Evolutionary conservation across 148 eudicot species (phyloP), one percentile per base, ranked within the genome.

Genomic region (Suaeda aralocaspica): DNA sequence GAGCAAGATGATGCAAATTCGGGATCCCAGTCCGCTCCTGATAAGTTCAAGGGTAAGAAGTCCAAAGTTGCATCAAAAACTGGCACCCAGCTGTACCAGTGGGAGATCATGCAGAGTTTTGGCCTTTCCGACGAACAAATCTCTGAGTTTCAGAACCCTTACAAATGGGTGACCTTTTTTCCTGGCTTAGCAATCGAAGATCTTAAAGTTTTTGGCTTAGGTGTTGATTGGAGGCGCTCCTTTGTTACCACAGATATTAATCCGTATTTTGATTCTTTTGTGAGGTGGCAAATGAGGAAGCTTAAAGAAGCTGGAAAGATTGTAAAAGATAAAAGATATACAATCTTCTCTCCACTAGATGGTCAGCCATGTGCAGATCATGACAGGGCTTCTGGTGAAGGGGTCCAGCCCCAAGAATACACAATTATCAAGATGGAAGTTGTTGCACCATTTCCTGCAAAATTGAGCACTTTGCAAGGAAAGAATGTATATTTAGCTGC

Each of bases 361-460:
- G 98, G 98, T 31, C 98, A 90, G 78, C 96, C 94, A 9, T 92
- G 98, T 71, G 98, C 98, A 7, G 98, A 92, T 76, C 98, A 92
- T 74, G 98, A 92, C 70, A 88, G 96, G 67, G 92, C 96, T 63
- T 92, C 96, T 5, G 96, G 98, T n/a, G 98, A 92, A 76, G 98
- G 98, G 63, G 92, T 92, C 73, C 86, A 82, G 60, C 98, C 98
- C 18, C 98, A 92, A 73, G 98, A 92, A 68, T 92, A 92, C 78
- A 90, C 93, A 6, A 80, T 92, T 25, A 88, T 92, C 51, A 92
- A 92, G 79, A 92, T 92, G 96, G 93, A 92, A 80, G 87, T 88
- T 51, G 66, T 92, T 42, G 65, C 92, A 46, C 98, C 98, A 22
- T 86, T 90, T 68, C 83, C 93, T 14, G 72, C 74, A 9, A 92